Conservation (phyloP, 1,284 basidiomycete species). For the Irpex sp. region DNA sequence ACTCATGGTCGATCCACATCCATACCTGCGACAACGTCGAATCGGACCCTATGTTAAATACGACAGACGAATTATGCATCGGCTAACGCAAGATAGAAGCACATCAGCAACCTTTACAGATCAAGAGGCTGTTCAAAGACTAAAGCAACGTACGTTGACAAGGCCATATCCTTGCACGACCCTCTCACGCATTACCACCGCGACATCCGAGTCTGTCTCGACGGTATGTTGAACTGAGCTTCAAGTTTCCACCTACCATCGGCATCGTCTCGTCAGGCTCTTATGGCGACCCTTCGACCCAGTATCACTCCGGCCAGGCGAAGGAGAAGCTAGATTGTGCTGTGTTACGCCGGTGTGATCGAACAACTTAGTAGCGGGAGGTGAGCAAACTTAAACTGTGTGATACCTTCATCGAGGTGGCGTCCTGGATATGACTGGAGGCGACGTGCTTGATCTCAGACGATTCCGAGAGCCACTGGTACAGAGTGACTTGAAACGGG, state of each 20-base stretch:
- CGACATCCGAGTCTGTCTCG: slow-evolving; percentile 58
- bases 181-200: slow-evolving; percentile 69
- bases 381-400: slow-evolving; percentile 13
- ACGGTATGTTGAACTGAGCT: slow-evolving; percentile 33
- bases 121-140: not conserved
- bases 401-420: slow-evolving; percentile 55
- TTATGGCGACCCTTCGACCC: slow-evolving; percentile 4
- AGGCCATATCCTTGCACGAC: slow-evolving; percentile 76
- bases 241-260: slow-evolving; percentile 6
- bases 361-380: slow-evolving; percentile 23
- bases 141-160: slow-evolving; percentile 46
- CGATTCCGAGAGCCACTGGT: slow-evolving; percentile 62
- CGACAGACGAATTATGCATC: slow-evolving; percentile 57
- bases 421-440: slow-evolving; percentile 62
- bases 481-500: slow-evolving; percentile 69
- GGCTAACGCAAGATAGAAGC: slow-evolving; percentile 36
- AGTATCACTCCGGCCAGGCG: slow-evolving; percentile 4
- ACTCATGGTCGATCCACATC: slow-evolving; percentile 77
- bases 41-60: slow-evolving; percentile 40
- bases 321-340: not conserved
- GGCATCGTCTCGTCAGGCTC: slow-evolving; percentile 7
- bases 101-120: slow-evolving; percentile 8
- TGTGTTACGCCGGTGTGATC: slow-evolving; percentile 23
- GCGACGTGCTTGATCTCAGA: slow-evolving; percentile 68
- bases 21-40: slow-evolving; percentile 63